Percentiles rank a stretch among this genome's conserved stretches.
These are phyloP conservation scores for Apiospora arundinis DNA, from an alignment of 2,329 filamentous ascomycete species.

Conservation along the genomic window DNA sequence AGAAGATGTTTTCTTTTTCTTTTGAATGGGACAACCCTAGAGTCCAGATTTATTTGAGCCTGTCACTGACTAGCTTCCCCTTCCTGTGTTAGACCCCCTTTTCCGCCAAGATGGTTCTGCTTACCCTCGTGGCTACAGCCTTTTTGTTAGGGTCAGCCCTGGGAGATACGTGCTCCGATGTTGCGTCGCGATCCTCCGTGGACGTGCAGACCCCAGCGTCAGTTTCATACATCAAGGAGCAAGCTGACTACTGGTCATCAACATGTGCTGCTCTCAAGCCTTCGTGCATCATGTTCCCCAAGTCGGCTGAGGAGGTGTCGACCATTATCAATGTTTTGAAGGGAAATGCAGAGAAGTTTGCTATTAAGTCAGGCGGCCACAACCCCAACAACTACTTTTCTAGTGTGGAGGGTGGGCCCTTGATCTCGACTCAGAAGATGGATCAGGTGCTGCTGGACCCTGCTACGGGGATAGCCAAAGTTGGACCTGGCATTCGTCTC, in stretches of 20 bases:
- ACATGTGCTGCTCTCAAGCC: conserved; percentile 50
- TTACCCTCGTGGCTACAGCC: neutral
- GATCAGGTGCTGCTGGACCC: conserved; percentile 47
- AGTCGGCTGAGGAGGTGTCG: conserved; percentile 58
- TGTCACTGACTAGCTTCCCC: neutral
- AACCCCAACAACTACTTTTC: conserved; percentile 59
- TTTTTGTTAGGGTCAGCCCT: conserved; percentile 27
- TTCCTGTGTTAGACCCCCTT: too few relatives aligned
- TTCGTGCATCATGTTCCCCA: conserved; percentile 54
- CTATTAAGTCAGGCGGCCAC: conserved; percentile 64
- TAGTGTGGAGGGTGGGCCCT: conserved; percentile 54
- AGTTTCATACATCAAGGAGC: conserved; percentile 44
- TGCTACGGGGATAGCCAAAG: conserved; percentile 44
- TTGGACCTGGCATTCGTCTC: conserved; percentile 54
- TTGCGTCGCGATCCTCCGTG: conserved; percentile 42
- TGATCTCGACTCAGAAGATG: conserved; percentile 56
- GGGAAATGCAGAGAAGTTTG: conserved; percentile 54
- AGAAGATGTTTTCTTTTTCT: too few relatives aligned
- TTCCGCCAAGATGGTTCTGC: conserved; percentile 7
- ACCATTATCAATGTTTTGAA: conserved; percentile 56
- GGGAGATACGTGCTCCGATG: conserved; percentile 46
- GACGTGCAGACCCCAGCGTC: conserved; percentile 43
- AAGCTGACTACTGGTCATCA: conserved; percentile 53
- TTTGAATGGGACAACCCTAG: neutral
- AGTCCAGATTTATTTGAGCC: neutral